Evolutionary conservation across 257 asterid genomes (phyloP), one percentile per base, ranked within the genome.

Genomic region (Nicotiana benthamiana): DNA sequence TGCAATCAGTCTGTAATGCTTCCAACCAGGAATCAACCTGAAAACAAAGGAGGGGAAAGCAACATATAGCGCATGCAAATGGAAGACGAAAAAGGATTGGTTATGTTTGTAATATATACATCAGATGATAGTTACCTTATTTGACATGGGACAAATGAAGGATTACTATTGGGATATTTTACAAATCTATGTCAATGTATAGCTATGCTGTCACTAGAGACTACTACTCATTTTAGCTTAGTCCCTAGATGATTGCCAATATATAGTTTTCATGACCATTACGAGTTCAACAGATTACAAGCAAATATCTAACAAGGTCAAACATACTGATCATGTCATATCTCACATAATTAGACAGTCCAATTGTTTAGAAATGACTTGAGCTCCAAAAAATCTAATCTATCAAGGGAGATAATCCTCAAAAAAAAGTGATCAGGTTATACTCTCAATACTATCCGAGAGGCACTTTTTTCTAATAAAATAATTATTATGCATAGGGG

Each of bases 11-110:
- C 82, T 75, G 83, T 62, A 93, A 85, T 56, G 95, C 89, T 83
- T 85, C 90, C 91, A 94, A 77, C 98, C 98, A 94, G 48, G 92
- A 89, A 85, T 94, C 95, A 18, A 91, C 90, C 98, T 92, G 91
- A 5, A 75, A 83, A 80, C 15, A 54, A 75, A 26, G n/a, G 46
- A 8, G n/a, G n/a, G n/a, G n/a, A n/a, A n/a, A n/a, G n/a, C n/a
- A n/a, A 54, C 43, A 48, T 43, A 72, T 26, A 15, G 9, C 13
- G 72, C 75, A 61, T 11, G 72, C 26, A 77, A 61, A 59, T 36
- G 26, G 70, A 36, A 34, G 56, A 59, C 32, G 34, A 20, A 77
- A 56, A 17, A 3, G 34, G 13, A 22, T 72, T 46, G 40, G 7
- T 18, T 46, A 36, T 59, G 81, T 4, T 12, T 15, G 5, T 12